Evolutionary conservation across 2,329 filamentous ascomycete species (phyloP).

Genomic region (Rachicladosporium sp.): DNA sequence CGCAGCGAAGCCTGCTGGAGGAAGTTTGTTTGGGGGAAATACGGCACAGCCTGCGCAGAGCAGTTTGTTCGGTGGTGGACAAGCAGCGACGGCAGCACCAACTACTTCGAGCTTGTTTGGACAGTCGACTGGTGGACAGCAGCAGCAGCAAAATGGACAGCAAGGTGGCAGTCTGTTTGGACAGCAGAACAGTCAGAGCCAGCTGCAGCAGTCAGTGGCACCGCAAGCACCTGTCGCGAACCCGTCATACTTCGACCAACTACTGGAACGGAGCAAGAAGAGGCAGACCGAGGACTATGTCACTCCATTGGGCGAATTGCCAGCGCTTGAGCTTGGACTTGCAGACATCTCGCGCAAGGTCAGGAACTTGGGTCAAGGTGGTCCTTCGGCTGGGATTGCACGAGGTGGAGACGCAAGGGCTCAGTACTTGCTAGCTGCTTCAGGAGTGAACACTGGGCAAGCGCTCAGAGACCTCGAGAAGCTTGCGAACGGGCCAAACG

Average conservation of each 20-base stretch:
- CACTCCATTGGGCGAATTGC: constrained; percentile 59
- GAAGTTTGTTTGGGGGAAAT: constrained; percentile 4
- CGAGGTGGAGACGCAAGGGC: constrained; percentile 38
- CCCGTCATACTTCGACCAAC: constrained; percentile 52
- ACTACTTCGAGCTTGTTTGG: constrained; percentile 5
- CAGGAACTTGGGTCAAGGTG: constrained; percentile 66
- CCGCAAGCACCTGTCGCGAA: constrained; percentile 26
- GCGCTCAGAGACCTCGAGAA: constrained; percentile 65
- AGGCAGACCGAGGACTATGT: constrained; percentile 56
- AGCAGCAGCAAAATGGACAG: constrained; percentile 5
- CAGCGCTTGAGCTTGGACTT: constrained; percentile 78
- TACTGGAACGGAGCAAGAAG: constrained; percentile 52
- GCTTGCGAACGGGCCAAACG: constrained; percentile 11
- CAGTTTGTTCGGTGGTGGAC: constrained; percentile 7
- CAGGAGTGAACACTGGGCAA: constrained; percentile 76
- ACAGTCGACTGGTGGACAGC: constrained; percentile 6
- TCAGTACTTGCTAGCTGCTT: constrained; percentile 87
- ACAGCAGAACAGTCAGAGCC: constrained; percentile 4
- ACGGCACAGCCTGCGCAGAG: constrained; percentile 4
- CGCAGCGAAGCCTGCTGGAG: constrained; percentile 4
- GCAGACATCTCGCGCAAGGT: constrained; percentile 70
- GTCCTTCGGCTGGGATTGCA: constrained; percentile 42
- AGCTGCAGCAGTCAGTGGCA: constrained; percentile 9
- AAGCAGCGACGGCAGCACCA: constrained; percentile 5
- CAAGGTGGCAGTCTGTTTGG: constrained; percentile 14